Base-by-base conservation (phyloP, 805 yeast species). In the Wickerhamiella domercqiae region DNA sequence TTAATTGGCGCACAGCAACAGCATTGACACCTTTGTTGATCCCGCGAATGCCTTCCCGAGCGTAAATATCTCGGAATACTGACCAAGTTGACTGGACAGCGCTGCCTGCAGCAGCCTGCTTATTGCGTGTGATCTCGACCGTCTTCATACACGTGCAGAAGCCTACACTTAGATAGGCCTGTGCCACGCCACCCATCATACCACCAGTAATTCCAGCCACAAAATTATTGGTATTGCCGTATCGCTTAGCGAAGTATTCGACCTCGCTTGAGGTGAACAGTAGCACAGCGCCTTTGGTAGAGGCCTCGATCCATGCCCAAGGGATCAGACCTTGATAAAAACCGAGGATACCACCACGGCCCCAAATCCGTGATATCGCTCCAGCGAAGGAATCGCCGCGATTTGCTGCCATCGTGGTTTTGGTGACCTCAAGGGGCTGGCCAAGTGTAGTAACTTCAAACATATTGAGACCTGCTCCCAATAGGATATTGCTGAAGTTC, bases 221-320 rank as follows among this genome's bases (percentile, higher is more conserved):
- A 51, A 90, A 84, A 45, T 78, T 72, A 40, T 66, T 70, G 14
- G 50, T 38, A 36, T 93, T 93, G 16, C 77, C 42, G 24, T 57
- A 60, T 32, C 47, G 42, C 52, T 68, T 75, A 50, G 76, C 73
- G 35, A 69, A 70, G 59, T 81, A 82, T 61, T 90, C 97, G 37
- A 84, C 80, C 56, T 90, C 97, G 33, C 93, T 75, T 33, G 94
- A 78, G 24, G 84, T 95, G 52, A 90, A 90, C 48, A 90, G 67
- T 39, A 90, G 66, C 5, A 86, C 94, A 4, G 97, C 96, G 57
- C 98, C 98, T 60, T 90, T 90, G 26, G 98, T 90, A n/a, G 94
- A 80, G 7, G 95, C 98, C 61, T 87, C 98, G 49, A 90, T 80
- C 96, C 97, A 86, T 5, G 97, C 98, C 98, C 98, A 90, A 34